Percentiles rank a stretch among this genome's conserved stretches.
phyloP scores from a whole-genome alignment of 306 rosid species.

The Cercis canadensis region DNA sequence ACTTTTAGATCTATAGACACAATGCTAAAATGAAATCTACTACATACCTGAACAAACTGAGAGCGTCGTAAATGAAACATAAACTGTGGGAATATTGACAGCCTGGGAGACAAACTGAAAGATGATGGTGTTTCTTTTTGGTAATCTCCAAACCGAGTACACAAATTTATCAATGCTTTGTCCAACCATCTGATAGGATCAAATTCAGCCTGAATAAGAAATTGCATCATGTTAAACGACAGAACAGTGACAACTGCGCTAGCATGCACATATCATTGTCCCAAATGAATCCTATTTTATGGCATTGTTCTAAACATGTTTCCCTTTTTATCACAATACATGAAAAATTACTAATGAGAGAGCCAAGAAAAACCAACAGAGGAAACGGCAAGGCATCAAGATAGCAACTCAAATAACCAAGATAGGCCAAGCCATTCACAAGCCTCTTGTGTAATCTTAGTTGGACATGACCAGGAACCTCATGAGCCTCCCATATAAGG shows the following conservation, averaged over 20 bases:
- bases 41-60: slow-evolving; percentile 93
- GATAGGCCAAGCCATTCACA: too few relatives aligned
- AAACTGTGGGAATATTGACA: slow-evolving; percentile 97
- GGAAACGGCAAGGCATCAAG: too few relatives aligned
- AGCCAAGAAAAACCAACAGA: too few relatives aligned
- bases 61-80: slow-evolving; percentile 93
- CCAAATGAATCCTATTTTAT: too few relatives aligned
- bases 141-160: slow-evolving; percentile 93
- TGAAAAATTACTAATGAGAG: too few relatives aligned
- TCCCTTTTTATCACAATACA: too few relatives aligned
- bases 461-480: too few relatives aligned
- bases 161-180: slow-evolving; percentile 85
- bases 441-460: too few relatives aligned
- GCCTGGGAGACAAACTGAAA: slow-evolving; percentile 93
- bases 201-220: slow-evolving; percentile 83
- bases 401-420: too few relatives aligned
- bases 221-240: slow-evolving; percentile 35
- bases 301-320: too few relatives aligned
- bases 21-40: slow-evolving; percentile 8
- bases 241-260: slow-evolving; percentile 21
- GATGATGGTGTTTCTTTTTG: slow-evolving; percentile 87
- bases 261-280: slow-evolving; percentile 20
- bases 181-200: slow-evolving; percentile 99
- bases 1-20: slow-evolving; percentile 1
- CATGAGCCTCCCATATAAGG: too few relatives aligned